Evolutionary conservation across 352 stramenopile species (phyloP).

Genomic region (Blastocystis sp.): DNA sequence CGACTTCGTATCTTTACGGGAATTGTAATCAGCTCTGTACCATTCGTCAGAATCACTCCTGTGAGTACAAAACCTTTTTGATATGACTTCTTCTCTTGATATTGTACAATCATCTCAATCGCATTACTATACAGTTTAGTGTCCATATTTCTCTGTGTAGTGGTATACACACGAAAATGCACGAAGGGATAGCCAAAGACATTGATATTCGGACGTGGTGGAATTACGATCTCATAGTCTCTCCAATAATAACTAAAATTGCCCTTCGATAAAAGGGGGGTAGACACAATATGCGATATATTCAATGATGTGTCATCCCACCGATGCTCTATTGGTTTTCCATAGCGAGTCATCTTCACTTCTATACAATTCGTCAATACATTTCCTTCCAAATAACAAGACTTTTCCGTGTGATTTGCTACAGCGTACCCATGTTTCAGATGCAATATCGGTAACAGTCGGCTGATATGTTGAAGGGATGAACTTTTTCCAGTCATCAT

Average conservation of each 20-base stretch:
- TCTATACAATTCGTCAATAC: not conserved
- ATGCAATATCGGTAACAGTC: not conserved
- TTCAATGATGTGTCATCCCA: not conserved
- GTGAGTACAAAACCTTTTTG: not conserved
- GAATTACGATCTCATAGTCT: not conserved
- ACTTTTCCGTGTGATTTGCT: not conserved
- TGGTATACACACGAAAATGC: constrained; percentile 1
- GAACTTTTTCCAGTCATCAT: not conserved
- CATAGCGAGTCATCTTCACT: not conserved
- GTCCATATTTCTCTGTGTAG: not conserved
- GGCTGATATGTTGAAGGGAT: not conserved
- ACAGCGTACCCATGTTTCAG: not conserved
- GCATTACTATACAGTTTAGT: constrained; percentile 18
- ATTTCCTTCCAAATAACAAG: not conserved
- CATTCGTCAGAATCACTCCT: not conserved
- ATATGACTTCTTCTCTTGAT: not conserved
- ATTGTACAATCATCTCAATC: not conserved
- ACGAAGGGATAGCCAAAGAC: not conserved
- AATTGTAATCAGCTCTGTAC: not conserved
- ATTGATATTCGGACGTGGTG: not conserved
- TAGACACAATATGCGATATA: not conserved
- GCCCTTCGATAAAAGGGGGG: not conserved
- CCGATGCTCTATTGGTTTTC: not conserved
- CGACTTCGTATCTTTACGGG: not conserved
- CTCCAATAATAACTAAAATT: not conserved